A percentile compares a stretch with the other conserved stretches of the same genome.
Evolutionary conservation across 768 basidiomycete genomes (phyloP).

Genomic region (Rhodotorula paludigena): DNA sequence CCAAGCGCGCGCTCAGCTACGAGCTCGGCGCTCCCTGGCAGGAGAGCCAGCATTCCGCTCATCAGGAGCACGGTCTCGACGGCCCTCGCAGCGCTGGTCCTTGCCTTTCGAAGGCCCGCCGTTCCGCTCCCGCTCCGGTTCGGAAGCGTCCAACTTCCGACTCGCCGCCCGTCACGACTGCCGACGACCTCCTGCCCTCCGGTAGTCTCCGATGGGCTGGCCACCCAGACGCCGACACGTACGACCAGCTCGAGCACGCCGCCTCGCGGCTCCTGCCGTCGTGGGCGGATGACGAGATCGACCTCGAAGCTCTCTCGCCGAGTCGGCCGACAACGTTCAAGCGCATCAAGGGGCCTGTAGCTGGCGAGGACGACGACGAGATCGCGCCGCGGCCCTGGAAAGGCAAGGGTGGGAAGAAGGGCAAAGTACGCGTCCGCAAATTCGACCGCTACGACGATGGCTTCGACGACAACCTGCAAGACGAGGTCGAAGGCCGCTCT

Average conservation of each 20-base stretch:
- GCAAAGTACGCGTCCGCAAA: background rate
- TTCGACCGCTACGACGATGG: slow-evolving; percentile 12
- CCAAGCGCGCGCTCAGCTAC: slow-evolving; percentile 4
- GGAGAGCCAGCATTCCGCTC: too few relatives aligned
- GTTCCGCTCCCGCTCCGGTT: background rate
- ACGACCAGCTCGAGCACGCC: slow-evolving; percentile 7
- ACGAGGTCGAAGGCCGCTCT: background rate
- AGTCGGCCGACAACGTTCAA: too few relatives aligned
- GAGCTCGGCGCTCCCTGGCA: slow-evolving; percentile 24
- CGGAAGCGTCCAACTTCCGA: background rate
- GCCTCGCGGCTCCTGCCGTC: slow-evolving; percentile 3
- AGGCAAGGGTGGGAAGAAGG: slow-evolving; percentile 3
- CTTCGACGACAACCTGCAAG: slow-evolving; percentile 1
- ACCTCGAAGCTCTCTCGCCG: too few relatives aligned
- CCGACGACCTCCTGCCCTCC: slow-evolving; percentile 2
- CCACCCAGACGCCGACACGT: background rate
- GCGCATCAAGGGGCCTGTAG: too few relatives aligned
- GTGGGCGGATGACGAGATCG: too few relatives aligned
- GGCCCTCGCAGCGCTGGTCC: too few relatives aligned
- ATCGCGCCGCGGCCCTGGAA: background rate
- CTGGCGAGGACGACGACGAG: too few relatives aligned
- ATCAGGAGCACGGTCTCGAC: too few relatives aligned
- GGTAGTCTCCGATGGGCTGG: background rate
- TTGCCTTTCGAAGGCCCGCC: background rate
- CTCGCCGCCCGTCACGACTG: background rate